phyloP scores from a whole-genome alignment of 2,329 filamentous ascomycete genomes.

The Phialophora verrucosa region DNA sequence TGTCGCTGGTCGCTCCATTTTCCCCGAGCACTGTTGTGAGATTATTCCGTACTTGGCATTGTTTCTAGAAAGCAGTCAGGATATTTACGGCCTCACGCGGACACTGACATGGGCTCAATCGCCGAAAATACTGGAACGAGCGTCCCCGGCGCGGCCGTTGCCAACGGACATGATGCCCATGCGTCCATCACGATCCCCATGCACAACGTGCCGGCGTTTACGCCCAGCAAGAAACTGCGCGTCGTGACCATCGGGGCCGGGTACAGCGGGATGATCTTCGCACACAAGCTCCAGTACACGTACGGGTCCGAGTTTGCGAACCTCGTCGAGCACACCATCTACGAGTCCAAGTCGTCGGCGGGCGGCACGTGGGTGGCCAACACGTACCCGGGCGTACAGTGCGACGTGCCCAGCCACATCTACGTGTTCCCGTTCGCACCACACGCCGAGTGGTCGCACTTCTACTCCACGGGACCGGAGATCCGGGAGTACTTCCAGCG shows the following conservation, averaged over 20 bases:
- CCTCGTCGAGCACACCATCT: conserved; percentile 49
- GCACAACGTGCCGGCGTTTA: conserved; percentile 19
- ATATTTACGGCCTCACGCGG: too few species aligned
- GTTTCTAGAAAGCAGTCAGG: not conserved
- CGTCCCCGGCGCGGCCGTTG: not conserved
- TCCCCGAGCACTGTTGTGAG: not conserved
- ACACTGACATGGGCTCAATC: conserved; percentile 11
- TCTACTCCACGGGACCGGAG: conserved; percentile 50
- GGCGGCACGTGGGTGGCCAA: conserved; percentile 53
- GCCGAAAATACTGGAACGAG: conserved; percentile 1
- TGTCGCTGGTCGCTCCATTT: not conserved
- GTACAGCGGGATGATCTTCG: conserved; percentile 49
- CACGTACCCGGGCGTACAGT: conserved; percentile 52
- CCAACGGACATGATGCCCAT: not conserved
- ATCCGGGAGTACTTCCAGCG: conserved; percentile 52
- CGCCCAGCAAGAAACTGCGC: conserved; percentile 12
- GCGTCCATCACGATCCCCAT: conserved; percentile 18
- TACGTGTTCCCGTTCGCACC: conserved; percentile 59
- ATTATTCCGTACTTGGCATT: not conserved
- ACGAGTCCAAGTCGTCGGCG: conserved; percentile 49
- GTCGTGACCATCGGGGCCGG: conserved; percentile 45
- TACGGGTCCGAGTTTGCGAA: conserved; percentile 42
- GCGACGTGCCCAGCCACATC: conserved; percentile 73
- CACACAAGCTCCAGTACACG: conserved; percentile 48
- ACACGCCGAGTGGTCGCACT: conserved; percentile 51